These are phyloP conservation scores for Psilocybe cubensis DNA, from an alignment of 768 basidiomycete genomes.

Conservation along the genomic window DNA sequence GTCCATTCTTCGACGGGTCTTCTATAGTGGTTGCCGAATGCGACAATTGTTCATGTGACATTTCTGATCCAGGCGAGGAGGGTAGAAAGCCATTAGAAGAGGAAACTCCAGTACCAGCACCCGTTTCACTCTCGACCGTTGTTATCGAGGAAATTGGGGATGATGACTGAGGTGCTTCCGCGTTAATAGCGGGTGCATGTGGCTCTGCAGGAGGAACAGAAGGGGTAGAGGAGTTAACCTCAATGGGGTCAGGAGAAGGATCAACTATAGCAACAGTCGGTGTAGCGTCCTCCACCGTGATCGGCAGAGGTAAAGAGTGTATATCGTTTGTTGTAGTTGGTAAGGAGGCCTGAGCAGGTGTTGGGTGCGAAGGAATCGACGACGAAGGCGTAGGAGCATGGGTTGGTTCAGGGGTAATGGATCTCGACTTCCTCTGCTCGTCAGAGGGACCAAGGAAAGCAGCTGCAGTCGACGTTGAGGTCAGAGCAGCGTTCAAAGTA, in stretches of 20 bases:
- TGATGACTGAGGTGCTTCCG: neutral
- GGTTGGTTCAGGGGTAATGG: constrained; percentile 18
- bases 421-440: constrained; percentile 9
- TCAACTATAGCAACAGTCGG: neutral
- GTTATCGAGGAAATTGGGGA: constrained; percentile 11
- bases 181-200: neutral
- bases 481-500: constrained; percentile 48
- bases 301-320: constrained; percentile 26
- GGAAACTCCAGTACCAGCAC: constrained; percentile 16
- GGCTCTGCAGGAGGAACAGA: neutral
- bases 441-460: constrained; percentile 36
- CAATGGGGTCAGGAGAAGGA: neutral
- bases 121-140: constrained; percentile 12
- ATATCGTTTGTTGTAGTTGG: neutral
- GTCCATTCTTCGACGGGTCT: constrained; percentile 11
- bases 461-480: constrained; percentile 48
- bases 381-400: constrained; percentile 9
- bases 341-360: neutral
- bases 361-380: constrained; percentile 1
- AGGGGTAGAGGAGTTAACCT: constrained; percentile 3
- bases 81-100: constrained; percentile 47
- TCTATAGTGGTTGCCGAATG: constrained; percentile 23
- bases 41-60: constrained; percentile 39
- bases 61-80: constrained; percentile 47
- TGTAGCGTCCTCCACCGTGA: constrained; percentile 15